Conservation (phyloP, 2,329 filamentous ascomycete species). For the Clonostachys solani region DNA sequence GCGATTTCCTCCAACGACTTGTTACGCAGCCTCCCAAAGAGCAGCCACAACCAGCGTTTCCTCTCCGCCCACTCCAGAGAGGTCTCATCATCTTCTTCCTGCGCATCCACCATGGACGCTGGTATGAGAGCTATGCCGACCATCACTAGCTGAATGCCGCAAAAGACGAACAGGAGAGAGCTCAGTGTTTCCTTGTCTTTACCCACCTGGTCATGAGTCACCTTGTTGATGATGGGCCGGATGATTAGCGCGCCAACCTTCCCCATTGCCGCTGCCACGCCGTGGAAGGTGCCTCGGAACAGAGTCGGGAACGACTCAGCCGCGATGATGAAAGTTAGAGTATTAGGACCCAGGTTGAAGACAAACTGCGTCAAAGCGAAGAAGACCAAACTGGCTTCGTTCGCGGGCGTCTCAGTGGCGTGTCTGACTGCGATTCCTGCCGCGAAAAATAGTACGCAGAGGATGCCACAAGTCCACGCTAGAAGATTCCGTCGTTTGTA, state of each 20-base stretch:
- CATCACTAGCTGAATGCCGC: not conserved
- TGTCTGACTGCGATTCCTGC: slow-evolving; percentile 40
- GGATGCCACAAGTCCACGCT: slow-evolving; percentile 41
- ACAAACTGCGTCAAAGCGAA: slow-evolving; percentile 49
- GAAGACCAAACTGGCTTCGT: slow-evolving; percentile 41
- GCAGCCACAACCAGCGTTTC: not conserved
- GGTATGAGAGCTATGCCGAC: not conserved
- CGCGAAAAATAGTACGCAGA: slow-evolving; percentile 40
- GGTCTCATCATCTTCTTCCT: not conserved
- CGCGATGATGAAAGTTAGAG: slow-evolving; percentile 59
- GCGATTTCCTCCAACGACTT: not conserved
- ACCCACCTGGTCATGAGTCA: not conserved
- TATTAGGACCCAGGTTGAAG: slow-evolving; percentile 57
- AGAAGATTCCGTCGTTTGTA: slow-evolving; percentile 44
- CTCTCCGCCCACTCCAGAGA: not conserved
- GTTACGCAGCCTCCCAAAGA: not conserved
- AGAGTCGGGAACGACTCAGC: slow-evolving; percentile 62
- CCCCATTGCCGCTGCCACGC: slow-evolving; percentile 55
- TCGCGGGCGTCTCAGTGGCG: slow-evolving; percentile 11
- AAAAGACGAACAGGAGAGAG: not conserved
- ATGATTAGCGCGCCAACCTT: slow-evolving; percentile 14
- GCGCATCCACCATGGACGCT: not conserved
- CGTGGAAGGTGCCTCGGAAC: slow-evolving; percentile 59
- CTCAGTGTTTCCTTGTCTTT: not conserved
- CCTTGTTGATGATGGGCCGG: not conserved